These are phyloP conservation scores for Punica granatum DNA, from an alignment of 345 rosid species.

Conservation along the genomic window DNA sequence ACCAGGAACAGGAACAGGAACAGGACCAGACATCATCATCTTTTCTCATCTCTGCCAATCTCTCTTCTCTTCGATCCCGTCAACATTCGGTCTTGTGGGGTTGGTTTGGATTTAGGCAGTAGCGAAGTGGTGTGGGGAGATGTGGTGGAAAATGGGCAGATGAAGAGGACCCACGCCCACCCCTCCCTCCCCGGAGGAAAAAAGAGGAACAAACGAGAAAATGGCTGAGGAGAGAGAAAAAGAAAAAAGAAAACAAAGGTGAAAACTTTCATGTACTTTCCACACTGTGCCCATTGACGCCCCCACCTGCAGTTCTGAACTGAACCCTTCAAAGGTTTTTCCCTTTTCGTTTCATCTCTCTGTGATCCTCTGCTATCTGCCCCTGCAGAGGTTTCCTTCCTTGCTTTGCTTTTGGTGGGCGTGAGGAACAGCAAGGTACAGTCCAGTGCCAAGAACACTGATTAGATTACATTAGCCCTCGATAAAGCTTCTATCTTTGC, in stretches of 20 bases:
- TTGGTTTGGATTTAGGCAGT: background rate
- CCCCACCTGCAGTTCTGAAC: background rate
- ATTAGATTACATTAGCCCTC: background rate
- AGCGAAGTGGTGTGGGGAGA: background rate
- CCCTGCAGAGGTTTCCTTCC: background rate
- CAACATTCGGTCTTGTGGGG: background rate
- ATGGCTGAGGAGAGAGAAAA: background rate
- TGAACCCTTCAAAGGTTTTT: background rate
- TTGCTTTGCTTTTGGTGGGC: background rate
- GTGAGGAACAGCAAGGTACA: background rate
- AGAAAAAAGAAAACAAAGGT: background rate
- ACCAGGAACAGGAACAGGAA: no score
- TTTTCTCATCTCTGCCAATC: background rate
- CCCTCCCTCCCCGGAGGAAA: no score
- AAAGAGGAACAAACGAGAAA: background rate
- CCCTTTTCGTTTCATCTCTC: background rate
- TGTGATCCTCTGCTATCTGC: background rate
- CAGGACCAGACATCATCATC: background rate
- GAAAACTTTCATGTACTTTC: background rate
- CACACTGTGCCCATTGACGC: background rate
- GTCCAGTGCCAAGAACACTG: background rate
- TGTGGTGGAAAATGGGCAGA: conserved; percentile 2
- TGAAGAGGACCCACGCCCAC: conserved; percentile 2
- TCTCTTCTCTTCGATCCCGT: background rate
- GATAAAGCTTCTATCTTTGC: background rate